A percentile compares a stretch with the other conserved stretches of the same genome.
These are phyloP conservation scores for Barnettozyma vustinii DNA, from an alignment of 805 yeast species.

Conservation along the genomic window DNA sequence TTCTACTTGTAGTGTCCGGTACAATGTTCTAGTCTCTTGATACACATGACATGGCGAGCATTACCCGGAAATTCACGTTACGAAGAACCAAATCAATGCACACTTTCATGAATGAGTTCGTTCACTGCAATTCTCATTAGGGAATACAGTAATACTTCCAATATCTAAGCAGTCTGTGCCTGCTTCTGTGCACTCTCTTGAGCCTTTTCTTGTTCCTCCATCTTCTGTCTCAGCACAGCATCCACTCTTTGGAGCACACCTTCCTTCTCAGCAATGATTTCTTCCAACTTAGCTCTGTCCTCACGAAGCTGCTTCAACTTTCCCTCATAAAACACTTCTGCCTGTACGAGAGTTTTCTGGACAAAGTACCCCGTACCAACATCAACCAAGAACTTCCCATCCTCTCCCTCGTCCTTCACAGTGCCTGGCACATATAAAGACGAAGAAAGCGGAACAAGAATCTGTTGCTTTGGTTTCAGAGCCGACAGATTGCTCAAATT, in stretches of 20 bases:
- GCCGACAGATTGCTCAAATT: conserved; percentile 73
- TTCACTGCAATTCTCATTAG: too few species aligned
- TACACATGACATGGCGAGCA: too few species aligned
- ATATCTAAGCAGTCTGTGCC: not conserved
- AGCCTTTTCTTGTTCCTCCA: conserved; percentile 10
- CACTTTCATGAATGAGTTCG: too few species aligned
- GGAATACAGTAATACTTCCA: too few species aligned
- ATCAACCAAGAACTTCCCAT: conserved; percentile 76
- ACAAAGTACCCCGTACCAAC: conserved; percentile 95
- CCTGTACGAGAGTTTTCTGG: conserved; percentile 66
- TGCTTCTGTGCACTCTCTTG: conserved; percentile 5
- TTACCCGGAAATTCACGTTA: too few species aligned
- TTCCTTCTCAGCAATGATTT: conserved; percentile 70
- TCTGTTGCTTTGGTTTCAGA: conserved; percentile 41
- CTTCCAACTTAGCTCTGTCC: conserved; percentile 70
- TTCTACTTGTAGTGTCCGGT: too few species aligned
- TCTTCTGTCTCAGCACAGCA: conserved; percentile 38
- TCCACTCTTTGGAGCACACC: conserved; percentile 60
- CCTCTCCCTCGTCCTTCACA: conserved; percentile 39
- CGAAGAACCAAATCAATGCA: too few species aligned
- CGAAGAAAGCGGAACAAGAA: conserved; percentile 83
- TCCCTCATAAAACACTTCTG: conserved; percentile 63
- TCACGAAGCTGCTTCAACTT: conserved; percentile 67
- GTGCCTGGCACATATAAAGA: conserved; percentile 88
- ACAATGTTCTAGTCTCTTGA: too few species aligned